Evolutionary conservation across 2,329 filamentous ascomycete genomes (phyloP).

Genomic region (Stachybotrys elegans): DNA sequence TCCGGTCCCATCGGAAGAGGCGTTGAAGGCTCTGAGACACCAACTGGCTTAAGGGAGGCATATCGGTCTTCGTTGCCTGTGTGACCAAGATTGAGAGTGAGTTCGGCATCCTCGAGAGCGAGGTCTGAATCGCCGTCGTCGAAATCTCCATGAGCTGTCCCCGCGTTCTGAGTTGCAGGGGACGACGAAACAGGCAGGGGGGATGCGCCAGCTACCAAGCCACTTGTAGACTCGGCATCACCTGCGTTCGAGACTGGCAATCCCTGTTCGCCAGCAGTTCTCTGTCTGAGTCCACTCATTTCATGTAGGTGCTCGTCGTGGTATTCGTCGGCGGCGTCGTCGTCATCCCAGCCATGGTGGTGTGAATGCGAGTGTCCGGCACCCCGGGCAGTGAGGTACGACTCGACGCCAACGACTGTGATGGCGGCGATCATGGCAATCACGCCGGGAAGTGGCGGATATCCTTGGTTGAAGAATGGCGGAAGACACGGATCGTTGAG

Average conservation of each 20-base stretch:
- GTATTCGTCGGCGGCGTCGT: slow-evolving; percentile 37
- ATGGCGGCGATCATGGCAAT: slow-evolving; percentile 80
- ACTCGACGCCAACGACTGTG: slow-evolving; percentile 79
- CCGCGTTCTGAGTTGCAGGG: slow-evolving; percentile 16
- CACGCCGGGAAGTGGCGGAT: slow-evolving; percentile 73
- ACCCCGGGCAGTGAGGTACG: slow-evolving; percentile 73
- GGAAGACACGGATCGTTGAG: slow-evolving; percentile 69
- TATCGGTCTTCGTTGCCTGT: slow-evolving; percentile 22
- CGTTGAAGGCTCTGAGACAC: slow-evolving; percentile 11
- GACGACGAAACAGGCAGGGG: slow-evolving; percentile 53
- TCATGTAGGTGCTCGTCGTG: slow-evolving; percentile 20
- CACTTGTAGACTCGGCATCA: slow-evolving; percentile 46
- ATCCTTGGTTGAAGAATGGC: slow-evolving; percentile 72
- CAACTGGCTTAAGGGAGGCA: slow-evolving; percentile 23
- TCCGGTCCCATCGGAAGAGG: slow-evolving; percentile 37
- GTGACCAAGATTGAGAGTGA: slow-evolving; percentile 25
- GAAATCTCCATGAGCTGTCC: slow-evolving; percentile 24
- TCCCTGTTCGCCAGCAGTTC: slow-evolving; percentile 33
- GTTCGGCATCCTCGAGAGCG: slow-evolving; percentile 57
- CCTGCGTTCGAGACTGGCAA: slow-evolving; percentile 45
- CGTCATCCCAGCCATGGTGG: slow-evolving; percentile 42
- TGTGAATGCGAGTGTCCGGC: slow-evolving; percentile 59
- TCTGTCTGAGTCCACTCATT: slow-evolving; percentile 16
- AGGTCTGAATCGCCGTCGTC: slow-evolving; percentile 49
- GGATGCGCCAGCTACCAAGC: slow-evolving; percentile 54